Conservation (phyloP, 2,329 filamentous ascomycete genomes). For the Calonectria ilicicola region DNA sequence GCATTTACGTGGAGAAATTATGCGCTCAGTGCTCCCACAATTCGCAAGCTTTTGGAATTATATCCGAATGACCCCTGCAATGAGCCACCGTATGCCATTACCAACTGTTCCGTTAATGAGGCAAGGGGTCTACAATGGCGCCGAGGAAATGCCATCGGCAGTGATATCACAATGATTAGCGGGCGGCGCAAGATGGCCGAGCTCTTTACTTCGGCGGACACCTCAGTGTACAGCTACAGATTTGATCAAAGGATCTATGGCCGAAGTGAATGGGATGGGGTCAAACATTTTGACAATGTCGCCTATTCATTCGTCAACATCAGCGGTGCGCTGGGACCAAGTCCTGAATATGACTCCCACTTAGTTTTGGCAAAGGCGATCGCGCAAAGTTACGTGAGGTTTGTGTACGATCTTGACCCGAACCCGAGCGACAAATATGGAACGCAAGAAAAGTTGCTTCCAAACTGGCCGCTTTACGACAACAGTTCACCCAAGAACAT, state of each 20-base stretch:
- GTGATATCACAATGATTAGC: conserved; percentile 61
- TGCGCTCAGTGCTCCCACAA: conserved; percentile 57
- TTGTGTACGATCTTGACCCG: conserved; percentile 56
- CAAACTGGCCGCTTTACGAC: conserved; percentile 56
- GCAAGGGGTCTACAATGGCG: conserved; percentile 56
- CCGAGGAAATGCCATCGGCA: conserved; percentile 57
- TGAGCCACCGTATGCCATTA: conserved; percentile 52
- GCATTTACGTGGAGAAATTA: conserved; percentile 57
- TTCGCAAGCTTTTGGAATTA: conserved; percentile 56
- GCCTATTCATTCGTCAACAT: conserved; percentile 65
- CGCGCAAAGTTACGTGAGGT: conserved; percentile 56
- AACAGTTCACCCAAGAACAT: conserved; percentile 55
- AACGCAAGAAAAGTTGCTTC: conserved; percentile 41
- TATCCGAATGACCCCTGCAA: conserved; percentile 62
- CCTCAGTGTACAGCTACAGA: conserved; percentile 60
- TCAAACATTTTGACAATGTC: conserved; percentile 62
- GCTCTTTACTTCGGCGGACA: conserved; percentile 48
- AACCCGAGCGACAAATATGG: conserved; percentile 45
- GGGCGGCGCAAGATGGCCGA: conserved; percentile 59
- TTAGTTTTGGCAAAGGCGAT: conserved; percentile 49
- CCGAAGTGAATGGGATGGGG: conserved; percentile 52
- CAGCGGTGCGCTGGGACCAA: conserved; percentile 57
- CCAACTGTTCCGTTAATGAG: conserved; percentile 31
- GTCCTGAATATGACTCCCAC: conserved; percentile 56
- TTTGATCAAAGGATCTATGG: conserved; percentile 62